Evolutionary conservation across 768 basidiomycete genomes (phyloP).

Genomic region (Lentinula guzmanii): DNA sequence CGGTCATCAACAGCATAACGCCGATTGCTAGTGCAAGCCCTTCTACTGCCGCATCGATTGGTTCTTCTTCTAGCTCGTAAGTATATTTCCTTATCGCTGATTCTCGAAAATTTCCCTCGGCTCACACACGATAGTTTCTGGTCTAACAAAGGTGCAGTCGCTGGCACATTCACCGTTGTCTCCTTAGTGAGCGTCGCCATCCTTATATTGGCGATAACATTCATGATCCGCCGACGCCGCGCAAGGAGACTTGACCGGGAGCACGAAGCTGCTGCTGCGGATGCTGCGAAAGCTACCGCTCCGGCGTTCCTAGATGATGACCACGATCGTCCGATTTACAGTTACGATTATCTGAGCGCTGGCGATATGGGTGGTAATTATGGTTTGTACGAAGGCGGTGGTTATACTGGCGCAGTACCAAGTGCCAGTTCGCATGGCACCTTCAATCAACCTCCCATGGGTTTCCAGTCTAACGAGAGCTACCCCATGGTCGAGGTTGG

Average conservation of each 20-base stretch:
- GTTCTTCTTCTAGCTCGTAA: background rate
- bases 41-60: background rate
- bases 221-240: background rate
- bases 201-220: conserved; percentile 12
- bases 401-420: background rate
- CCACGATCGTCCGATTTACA: background rate
- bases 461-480: background rate
- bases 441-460: background rate
- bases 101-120: background rate
- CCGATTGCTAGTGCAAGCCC: background rate
- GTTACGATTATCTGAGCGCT: background rate
- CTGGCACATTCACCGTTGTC: conserved; percentile 31
- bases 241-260: background rate
- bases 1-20: background rate
- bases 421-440: conserved; percentile 4
- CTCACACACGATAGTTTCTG: conserved; percentile 27
- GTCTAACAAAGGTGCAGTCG: conserved; percentile 32
- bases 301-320: conserved; percentile 2
- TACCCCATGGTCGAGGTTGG: conserved; percentile 2
- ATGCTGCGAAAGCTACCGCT: background rate
- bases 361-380: background rate
- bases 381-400: background rate
- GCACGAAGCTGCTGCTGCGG: background rate
- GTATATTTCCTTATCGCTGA: background rate
- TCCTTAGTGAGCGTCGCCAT: conserved; percentile 25